Evolutionary conservation across 2,329 filamentous ascomycete genomes (phyloP), one percentile per base, ranked within the genome.

Genomic region (Nemania diffusa): DNA sequence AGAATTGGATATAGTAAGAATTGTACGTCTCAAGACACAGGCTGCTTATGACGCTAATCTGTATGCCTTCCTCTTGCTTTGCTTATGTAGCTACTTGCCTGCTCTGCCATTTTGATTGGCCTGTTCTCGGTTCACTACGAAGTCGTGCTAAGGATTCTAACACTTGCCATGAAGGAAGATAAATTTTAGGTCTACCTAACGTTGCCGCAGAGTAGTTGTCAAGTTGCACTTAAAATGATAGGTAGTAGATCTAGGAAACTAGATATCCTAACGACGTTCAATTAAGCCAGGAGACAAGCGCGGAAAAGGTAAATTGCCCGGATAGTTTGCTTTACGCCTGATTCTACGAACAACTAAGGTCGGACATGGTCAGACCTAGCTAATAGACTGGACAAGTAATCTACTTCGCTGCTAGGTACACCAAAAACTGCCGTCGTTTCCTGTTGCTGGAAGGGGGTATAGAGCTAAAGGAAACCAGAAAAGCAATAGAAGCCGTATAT

Each of bases 361-460:
- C 42, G 17, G 44, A 20, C 24, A 13, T 44, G 13, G 20, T 46
- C 22, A 5, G 44, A 57, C 34, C 26, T 5, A 37, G 26, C 53
- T 58, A 22, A 32, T 2, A 57, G 17, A 44, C 15, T 51, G 4
- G 13, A 17, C 26, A 9, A 29, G 20, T 51, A 27, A 24, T 27
- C 15, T 51, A 2, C 6, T 29, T 51, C 15, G 22, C 24, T 51
- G 2, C 11, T 13, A 11, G 48, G 48, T 29, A 29, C 26, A 51
- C 13, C 48, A 27, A 5, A 44, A 44, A 26, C 32, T 24, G 20
- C n/a, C 53, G 4, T 51, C 42, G 34, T 61, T 52, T 60, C 61
- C 60, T 56, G 34, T 44, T 66, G 42, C 68, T 48, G 26, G 56
- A 60, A 67, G 53, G 15, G 70, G 72, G 73, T 73, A 74, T 75